Conservation (phyloP, 352 stramenopile species). For the Globisporangium megalacanthum region DNA sequence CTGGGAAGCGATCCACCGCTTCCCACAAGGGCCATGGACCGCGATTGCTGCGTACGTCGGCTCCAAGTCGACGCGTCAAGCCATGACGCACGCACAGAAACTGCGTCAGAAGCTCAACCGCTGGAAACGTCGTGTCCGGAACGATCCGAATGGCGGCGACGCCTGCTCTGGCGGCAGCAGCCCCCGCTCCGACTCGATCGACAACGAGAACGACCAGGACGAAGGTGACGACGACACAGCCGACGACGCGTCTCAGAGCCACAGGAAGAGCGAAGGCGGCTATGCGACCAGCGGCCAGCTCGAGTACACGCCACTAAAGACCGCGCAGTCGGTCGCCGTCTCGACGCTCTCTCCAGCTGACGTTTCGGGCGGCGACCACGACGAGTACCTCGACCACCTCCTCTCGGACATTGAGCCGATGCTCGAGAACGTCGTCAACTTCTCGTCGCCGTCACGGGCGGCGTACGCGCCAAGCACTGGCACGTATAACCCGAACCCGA, state of each 20-base stretch:
- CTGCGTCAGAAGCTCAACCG: conserved; percentile 58
- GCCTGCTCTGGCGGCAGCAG: conserved; percentile 4
- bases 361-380: conserved; percentile 18
- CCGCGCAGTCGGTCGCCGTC: neutral
- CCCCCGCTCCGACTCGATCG: conserved; percentile 5
- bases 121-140: conserved; percentile 43
- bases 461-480: conserved; percentile 3
- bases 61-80: conserved; percentile 58
- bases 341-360: conserved; percentile 12
- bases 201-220: conserved; percentile 1
- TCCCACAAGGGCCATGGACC: conserved; percentile 58
- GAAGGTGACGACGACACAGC: neutral
- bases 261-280: conserved; percentile 3
- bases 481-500: too few species aligned
- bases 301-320: neutral
- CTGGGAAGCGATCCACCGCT: conserved; percentile 52
- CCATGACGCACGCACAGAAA: conserved; percentile 68
- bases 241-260: neutral
- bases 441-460: conserved; percentile 15
- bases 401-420: conserved; percentile 46
- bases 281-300: neutral
- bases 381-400: conserved; percentile 38
- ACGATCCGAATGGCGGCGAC: conserved; percentile 1
- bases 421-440: conserved; percentile 44
- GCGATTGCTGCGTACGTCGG: conserved; percentile 53